Percentiles rank a stretch among this genome's conserved stretches.
Evolutionary conservation across 192 early-diverging fungal genomes (phyloP).

Genomic region (Backusella morwellensis): DNA sequence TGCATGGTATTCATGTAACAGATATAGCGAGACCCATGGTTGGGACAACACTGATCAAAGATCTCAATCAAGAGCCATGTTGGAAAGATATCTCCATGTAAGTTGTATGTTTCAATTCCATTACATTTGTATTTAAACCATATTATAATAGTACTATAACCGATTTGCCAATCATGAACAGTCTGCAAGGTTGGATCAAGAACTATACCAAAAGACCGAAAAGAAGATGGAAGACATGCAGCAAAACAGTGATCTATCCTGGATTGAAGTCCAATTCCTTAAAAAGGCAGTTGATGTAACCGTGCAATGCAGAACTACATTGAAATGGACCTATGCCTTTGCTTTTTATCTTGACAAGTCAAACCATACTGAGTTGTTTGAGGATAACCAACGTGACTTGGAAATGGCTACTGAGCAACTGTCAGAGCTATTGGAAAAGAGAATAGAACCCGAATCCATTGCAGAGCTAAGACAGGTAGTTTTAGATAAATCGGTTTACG

Average conservation of each 20-base stretch:
- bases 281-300: slow-evolving; percentile 88
- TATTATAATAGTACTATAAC: slow-evolving; percentile 79
- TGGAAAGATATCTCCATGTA: slow-evolving; percentile 96
- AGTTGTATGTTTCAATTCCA: slow-evolving; percentile 16
- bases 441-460: slow-evolving; percentile 73
- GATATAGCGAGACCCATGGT: slow-evolving; percentile 90
- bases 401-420: slow-evolving; percentile 97
- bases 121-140: not conserved
- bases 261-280: slow-evolving; percentile 99
- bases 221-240: slow-evolving; percentile 98
- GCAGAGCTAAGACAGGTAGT: slow-evolving; percentile 81
- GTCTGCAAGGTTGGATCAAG: slow-evolving; percentile 81
- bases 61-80: slow-evolving; percentile 79
- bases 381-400: slow-evolving; percentile 97
- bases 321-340: slow-evolving; percentile 98
- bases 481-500: slow-evolving; percentile 93
- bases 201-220: slow-evolving; percentile 83
- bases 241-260: slow-evolving; percentile 80
- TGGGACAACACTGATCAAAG: slow-evolving; percentile 84
- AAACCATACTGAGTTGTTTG: slow-evolving; percentile 91
- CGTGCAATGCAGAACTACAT: slow-evolving; percentile 82
- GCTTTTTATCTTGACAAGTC: slow-evolving; percentile 88
- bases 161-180: slow-evolving; percentile 98
- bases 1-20: slow-evolving; percentile 97
- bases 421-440: slow-evolving; percentile 88